phyloP scores from a whole-genome alignment of 805 yeast species.

The Candida endomychidarum region DNA sequence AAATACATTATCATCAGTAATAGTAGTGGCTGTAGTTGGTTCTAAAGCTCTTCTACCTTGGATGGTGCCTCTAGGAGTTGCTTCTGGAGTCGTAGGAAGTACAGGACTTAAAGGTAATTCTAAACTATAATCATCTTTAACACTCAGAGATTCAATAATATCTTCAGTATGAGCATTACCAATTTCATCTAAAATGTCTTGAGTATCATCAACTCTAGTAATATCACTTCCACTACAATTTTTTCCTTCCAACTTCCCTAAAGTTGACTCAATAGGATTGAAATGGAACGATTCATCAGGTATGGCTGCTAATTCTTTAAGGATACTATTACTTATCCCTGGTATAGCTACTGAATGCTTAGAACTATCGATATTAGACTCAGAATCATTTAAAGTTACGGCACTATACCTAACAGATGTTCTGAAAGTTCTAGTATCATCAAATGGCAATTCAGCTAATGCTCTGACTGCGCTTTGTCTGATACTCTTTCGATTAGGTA shows the following conservation, averaged over 20 bases:
- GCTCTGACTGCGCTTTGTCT: conserved; percentile 40
- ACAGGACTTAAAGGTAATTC: conserved; percentile 34
- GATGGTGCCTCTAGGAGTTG: no score
- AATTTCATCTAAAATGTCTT: conserved; percentile 39
- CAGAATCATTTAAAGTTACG: conserved; percentile 13
- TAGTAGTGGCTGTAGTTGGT: conserved; percentile 1
- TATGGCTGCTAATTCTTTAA: conserved; percentile 69
- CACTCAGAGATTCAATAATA: conserved; percentile 20
- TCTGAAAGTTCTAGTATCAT: conserved; percentile 14
- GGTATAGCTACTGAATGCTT: conserved; percentile 53
- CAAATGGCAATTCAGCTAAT: conserved; percentile 41
- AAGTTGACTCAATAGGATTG: conserved; percentile 69
- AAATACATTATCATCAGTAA: conserved; percentile 15
- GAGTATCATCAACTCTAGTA: conserved; percentile 25
- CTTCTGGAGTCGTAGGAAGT: no score
- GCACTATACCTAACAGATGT: conserved; percentile 23
- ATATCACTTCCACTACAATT: conserved; percentile 16
- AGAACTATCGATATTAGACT: conserved; percentile 8
- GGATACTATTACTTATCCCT: conserved; percentile 41
- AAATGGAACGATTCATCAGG: conserved; percentile 71
- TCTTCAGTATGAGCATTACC: conserved; percentile 42
- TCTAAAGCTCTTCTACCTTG: background rate
- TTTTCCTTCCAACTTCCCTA: conserved; percentile 68
- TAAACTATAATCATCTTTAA: conserved; percentile 18
- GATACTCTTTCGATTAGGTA: conserved; percentile 28